Evolutionary conservation across 257 asterid species (phyloP).

Genomic region (Anisodus tanguticus): DNA sequence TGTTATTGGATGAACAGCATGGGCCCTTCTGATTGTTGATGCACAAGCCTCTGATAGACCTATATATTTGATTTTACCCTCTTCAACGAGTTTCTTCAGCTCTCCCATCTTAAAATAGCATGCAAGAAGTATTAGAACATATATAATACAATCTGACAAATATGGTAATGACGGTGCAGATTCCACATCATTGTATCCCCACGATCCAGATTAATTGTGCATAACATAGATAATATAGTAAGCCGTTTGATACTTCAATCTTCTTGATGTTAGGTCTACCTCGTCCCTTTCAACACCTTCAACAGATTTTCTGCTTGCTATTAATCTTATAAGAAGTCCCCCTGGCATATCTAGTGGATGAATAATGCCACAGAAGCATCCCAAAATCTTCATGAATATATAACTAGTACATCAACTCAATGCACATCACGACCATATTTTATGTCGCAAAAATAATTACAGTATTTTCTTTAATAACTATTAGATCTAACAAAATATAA

Average conservation of each 20-base stretch:
- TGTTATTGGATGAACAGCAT: slow-evolving; percentile 46
- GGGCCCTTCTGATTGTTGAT: slow-evolving; percentile 49
- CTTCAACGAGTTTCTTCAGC: slow-evolving; percentile 44
- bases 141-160: background rate
- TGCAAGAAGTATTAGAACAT: background rate
- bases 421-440: background rate
- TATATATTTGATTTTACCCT: slow-evolving; percentile 44
- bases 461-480: background rate
- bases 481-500: background rate
- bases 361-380: background rate
- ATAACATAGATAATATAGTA: background rate
- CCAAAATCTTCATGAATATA: background rate
- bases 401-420: background rate
- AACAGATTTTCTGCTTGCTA: background rate
- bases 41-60: slow-evolving; percentile 48
- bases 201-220: background rate
- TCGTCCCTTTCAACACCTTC: background rate
- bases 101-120: slow-evolving; percentile 36
- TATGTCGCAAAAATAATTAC: background rate
- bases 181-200: background rate
- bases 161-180: background rate
- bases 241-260: background rate
- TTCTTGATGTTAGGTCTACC: background rate
- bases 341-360: background rate
- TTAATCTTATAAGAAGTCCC: background rate